These are phyloP conservation scores for Trichoderma sp. DNA, from an alignment of 2,329 filamentous ascomycete species.

Conservation along the genomic window DNA sequence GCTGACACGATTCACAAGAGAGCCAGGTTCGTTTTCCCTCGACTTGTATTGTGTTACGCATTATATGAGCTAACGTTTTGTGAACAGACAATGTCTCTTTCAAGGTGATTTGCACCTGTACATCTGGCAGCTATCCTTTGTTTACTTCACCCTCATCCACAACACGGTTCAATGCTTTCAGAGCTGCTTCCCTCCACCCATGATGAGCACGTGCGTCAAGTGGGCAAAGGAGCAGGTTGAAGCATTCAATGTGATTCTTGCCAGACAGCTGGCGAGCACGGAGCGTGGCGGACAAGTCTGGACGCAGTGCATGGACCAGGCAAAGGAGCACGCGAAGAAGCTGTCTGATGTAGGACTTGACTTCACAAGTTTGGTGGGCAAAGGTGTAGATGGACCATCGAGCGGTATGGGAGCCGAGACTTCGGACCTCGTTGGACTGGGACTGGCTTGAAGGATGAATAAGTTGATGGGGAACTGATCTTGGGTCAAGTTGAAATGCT, in stretches of 20 bases:
- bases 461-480: not conserved
- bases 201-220: constrained; percentile 93
- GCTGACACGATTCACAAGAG: constrained; percentile 76
- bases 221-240: constrained; percentile 98
- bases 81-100: constrained; percentile 80
- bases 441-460: constrained; percentile 25
- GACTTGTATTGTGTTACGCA: not conserved
- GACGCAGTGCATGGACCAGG: constrained; percentile 78
- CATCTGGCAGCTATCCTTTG: constrained; percentile 91
- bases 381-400: constrained; percentile 41
- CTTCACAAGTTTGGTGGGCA: constrained; percentile 78
- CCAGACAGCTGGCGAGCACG: constrained; percentile 82
- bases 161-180: constrained; percentile 92
- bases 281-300: constrained; percentile 73
- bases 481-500: not conserved
- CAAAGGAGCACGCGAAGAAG: constrained; percentile 75
- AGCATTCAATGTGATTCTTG: constrained; percentile 80
- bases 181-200: constrained; percentile 75
- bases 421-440: constrained; percentile 31
- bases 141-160: constrained; percentile 91
- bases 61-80: not conserved
- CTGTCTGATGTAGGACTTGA: constrained; percentile 85
- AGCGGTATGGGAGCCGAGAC: constrained; percentile 24
- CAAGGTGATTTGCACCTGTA: constrained; percentile 90
- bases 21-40: constrained; percentile 59